These are phyloP conservation scores for Arachnopeziza araneosa DNA, from an alignment of 2,329 filamentous ascomycete genomes.

Conservation along the genomic window DNA sequence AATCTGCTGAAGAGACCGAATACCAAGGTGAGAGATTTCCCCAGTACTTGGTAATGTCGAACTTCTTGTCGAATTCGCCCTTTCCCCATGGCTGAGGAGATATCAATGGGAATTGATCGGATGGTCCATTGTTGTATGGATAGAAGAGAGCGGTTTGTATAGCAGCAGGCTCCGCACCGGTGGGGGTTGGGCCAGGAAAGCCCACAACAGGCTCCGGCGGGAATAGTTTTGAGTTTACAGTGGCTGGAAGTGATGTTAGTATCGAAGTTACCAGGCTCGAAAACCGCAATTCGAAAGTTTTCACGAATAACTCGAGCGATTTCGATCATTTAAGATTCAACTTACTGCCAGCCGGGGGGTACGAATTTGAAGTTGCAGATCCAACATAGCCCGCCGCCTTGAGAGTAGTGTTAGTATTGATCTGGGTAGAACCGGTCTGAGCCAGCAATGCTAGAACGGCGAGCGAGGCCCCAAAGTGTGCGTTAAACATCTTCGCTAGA, in stretches of 20 bases:
- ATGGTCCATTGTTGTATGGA: constrained; percentile 11
- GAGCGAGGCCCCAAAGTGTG: background rate
- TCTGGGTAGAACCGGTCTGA: constrained; percentile 1
- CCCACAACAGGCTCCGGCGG: constrained; percentile 9
- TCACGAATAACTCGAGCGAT: too few relatives aligned
- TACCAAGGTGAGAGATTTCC: constrained; percentile 13
- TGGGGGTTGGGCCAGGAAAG: constrained; percentile 9
- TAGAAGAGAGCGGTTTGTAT: constrained; percentile 6
- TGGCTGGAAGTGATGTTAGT: too few relatives aligned
- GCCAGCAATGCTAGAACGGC: background rate
- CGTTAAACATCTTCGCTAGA: background rate
- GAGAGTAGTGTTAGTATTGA: background rate
- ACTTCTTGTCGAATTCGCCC: constrained; percentile 6
- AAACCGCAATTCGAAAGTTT: too few relatives aligned
- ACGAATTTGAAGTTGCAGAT: constrained; percentile 1
- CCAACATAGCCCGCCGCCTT: constrained; percentile 7
- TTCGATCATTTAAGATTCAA: background rate
- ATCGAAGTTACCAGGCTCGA: constrained; percentile 2
- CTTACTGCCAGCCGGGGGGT: constrained; percentile 7
- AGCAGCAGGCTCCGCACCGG: constrained; percentile 8
- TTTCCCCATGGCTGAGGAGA: constrained; percentile 8
- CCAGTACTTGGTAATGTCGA: constrained; percentile 12
- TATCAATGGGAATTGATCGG: constrained; percentile 10
- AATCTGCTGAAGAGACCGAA: constrained; percentile 11
- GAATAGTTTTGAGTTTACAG: constrained; percentile 6